Evolutionary conservation across 805 yeast species (phyloP), one percentile per base, ranked within the genome.

Genomic region (Sugiyamaella americana): DNA sequence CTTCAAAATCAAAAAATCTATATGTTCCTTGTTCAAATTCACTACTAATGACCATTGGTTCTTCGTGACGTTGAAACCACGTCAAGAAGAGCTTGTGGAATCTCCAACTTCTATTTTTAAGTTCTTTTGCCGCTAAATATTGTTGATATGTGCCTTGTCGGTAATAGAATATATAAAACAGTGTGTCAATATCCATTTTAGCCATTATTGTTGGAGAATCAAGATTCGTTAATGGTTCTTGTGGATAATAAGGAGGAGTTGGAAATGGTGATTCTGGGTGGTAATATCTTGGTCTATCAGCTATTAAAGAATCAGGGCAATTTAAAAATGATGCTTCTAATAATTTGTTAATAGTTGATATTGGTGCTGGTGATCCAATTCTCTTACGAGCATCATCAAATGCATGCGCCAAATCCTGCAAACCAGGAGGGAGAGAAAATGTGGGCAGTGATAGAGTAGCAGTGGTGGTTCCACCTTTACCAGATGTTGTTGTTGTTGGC

Each of bases 231-330:
- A 71, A 54, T 26, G 89, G 89, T 51, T 84, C 93, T 60, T 81
- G 87, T 1, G 98, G 98, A 66, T 87, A 93, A 65, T 82, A 86
- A 19, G 84, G 77, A 34, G 93, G 86, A 5, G 95, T 87, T 22
- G 96, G 95, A 60, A 84, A 94, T 45, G 94, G 94, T 55, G 80
- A 79, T 19, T 76, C 74, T 4, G 97, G 91, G 41, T 75, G 77
- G 62, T 87, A 81, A 61, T 76, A 75, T 51, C 82, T 76, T 16
- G 97, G 95, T 56, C 72, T 77, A 58, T 91, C 97, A 1, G 95
- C 82, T 62, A 91, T 95, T 49, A 81, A 76, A 0, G 98, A 86
- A 66, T 93, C 98, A 0, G 98, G 98, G 62, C 97, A 87, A 58
- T 85, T 84, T 55, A 86, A 70, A 49, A 87, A 71, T 1, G 84